Base-by-base conservation (phyloP, 1,284 basidiomycete genomes). In the Ganoderma multipileum region DNA sequence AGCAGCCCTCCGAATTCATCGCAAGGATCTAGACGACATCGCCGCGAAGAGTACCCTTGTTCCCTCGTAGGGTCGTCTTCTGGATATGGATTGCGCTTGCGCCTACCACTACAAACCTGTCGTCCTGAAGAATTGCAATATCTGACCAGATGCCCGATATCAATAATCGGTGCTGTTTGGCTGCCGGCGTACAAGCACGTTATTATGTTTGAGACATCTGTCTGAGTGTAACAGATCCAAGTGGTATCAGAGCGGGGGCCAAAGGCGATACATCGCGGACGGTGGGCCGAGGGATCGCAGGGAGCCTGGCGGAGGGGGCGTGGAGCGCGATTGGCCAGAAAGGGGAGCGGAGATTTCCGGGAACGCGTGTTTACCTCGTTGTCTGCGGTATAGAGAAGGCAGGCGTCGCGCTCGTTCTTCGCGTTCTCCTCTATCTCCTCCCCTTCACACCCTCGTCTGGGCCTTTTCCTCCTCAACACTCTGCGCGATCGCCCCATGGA, bases 1-100 rank as follows among this genome's bases (percentile, higher is more conserved):
- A 83, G 60, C 85, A 90, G 76, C 81, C 82, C 5, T 77, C 76
- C 52, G 81, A 77, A 36, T 79, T 77, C 16, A 76, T 73, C 36
- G 76, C 73, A 64, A 70, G 63, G 76, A 73, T 57, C 75, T 75
- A n/a, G 67, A 69, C 57, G 75, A n/a, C 78, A 66, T 3, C 33
- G 71, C 70, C 41, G 73, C 75, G 44, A 76, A 75, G 75, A 73
- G 76, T 52, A 74, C 73, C 16, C 30, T 20, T 55, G 39, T 38
- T 41, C 23, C 38, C 12, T 16, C 23, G 11, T 28, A 8, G 28
- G 14, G 61, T 59, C 9, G 36, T 30, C 55, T 33, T 14, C 38
- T 52, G 60, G 47, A 55, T 52, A 26, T 26, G 47, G 47, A 26
- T 26, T 52, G 47, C 47, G 47, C 23, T 12, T 50, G 47, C n/a